Evolutionary conservation across 129 eudicot genomes (phyloP).

Genomic region (Arctium minus): DNA sequence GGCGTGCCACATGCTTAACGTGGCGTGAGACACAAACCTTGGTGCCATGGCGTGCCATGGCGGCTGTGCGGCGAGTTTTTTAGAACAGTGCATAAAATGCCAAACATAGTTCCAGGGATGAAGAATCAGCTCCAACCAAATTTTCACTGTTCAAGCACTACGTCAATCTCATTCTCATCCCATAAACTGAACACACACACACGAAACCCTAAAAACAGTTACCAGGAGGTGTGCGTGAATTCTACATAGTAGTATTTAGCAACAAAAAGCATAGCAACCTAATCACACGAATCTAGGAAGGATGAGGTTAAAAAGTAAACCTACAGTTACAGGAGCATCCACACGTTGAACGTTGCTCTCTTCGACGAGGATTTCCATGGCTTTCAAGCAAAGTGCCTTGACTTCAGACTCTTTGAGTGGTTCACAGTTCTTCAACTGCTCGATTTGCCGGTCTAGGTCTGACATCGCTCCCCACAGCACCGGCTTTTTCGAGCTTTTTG

Average conservation of each 20-base stretch:
- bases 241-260: background rate
- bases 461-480: conserved; percentile 45
- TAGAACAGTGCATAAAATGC: background rate
- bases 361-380: conserved; percentile 96
- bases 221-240: background rate
- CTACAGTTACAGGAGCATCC: conserved; percentile 96
- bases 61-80: too few relatives aligned
- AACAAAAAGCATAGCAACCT: background rate
- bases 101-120: conserved; percentile 14
- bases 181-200: background rate
- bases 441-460: conserved; percentile 98
- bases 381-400: conserved; percentile 91
- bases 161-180: background rate
- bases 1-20: too few relatives aligned
- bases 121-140: background rate
- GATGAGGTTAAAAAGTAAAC: background rate
- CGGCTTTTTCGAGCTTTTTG: background rate
- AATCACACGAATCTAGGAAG: background rate
- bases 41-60: too few relatives aligned
- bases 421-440: conserved; percentile 92
- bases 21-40: too few relatives aligned
- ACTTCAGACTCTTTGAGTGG: conserved; percentile 88
- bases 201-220: conserved; percentile 15
- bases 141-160: background rate
- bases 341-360: conserved; percentile 98